These are phyloP conservation scores for Lipomyces spencermartinsiae DNA, from an alignment of 805 yeast genomes.

Conservation along the genomic window DNA sequence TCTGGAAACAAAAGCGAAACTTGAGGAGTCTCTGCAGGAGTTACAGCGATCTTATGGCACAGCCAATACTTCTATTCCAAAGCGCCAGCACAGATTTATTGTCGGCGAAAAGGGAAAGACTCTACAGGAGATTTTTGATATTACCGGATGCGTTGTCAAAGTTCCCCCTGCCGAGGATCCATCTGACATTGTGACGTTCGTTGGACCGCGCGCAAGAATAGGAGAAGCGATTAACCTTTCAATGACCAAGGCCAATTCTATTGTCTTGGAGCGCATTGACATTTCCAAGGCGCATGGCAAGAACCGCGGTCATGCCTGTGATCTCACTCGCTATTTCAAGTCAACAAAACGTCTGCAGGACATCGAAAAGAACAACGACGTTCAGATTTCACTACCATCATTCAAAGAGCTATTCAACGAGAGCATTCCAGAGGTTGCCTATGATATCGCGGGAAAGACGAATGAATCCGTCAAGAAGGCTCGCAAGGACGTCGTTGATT, in stretches of 20 bases:
- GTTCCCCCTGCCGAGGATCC: constrained; percentile 56
- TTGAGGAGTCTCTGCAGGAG: constrained; percentile 55
- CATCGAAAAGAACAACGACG: constrained; percentile 51
- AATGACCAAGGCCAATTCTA: constrained; percentile 63
- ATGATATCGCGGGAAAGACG: constrained; percentile 65
- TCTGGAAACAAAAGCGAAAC: constrained; percentile 57
- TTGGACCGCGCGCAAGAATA: constrained; percentile 61
- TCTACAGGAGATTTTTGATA: constrained; percentile 44
- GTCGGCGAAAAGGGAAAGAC: constrained; percentile 48
- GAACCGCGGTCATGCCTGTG: constrained; percentile 66
- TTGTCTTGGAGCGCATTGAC: constrained; percentile 71
- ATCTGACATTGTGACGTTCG: constrained; percentile 58
- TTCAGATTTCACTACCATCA: constrained; percentile 57
- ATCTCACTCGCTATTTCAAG: constrained; percentile 69
- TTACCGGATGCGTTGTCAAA: constrained; percentile 44
- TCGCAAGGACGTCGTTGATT: constrained; percentile 73
- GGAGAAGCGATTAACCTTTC: constrained; percentile 68
- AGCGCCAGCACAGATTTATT: constrained; percentile 69
- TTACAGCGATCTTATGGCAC: constrained; percentile 56
- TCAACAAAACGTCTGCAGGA: constrained; percentile 45
- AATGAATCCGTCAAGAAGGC: constrained; percentile 62
- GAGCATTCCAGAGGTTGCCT: constrained; percentile 53
- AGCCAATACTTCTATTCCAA: constrained; percentile 70
- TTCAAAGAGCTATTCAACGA: constrained; percentile 52
- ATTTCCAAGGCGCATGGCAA: constrained; percentile 85